Base-by-base conservation (phyloP, 306 rosid species). In the Astragalus glycyphyllos region DNA sequence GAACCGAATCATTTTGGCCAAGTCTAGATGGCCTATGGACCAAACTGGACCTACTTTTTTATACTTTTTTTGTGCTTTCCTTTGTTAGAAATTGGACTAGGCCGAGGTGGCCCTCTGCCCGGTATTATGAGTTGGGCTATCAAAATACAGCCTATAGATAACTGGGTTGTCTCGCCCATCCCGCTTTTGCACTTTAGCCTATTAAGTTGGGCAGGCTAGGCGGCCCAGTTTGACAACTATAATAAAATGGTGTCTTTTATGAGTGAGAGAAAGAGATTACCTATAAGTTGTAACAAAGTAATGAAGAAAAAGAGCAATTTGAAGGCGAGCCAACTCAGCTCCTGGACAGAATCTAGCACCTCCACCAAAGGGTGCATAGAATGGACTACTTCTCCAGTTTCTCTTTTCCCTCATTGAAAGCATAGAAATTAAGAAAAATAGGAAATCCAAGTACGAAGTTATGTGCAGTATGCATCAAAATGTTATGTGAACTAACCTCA, bases 341-440 rank as follows among this genome's bases (percentile, higher is more conserved):
- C 98, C 98, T 0, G 98, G 97, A 81, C 98, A 93, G 66, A 93
- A 88, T 71, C 98, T 86, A 40, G 87, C 91, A 35, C 98, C 98
- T 84, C 97, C 96, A 61, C 98, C 98, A 61, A 93, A 93, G 35
- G 98, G 98, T 45, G 94, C 83, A 78, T 74, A 90, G 72, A 76
- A 84, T 60, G 90, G 87, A 84, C 97, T 84, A 50, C 64, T 93
- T 82, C 96, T 86, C 94, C 94, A 93, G 69, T 88, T 93, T 79
- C 90, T 88, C 81, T 83, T 90, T 80, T 83, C 92, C 92, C 90
- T 73, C 77, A 65, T 57, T 51, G 5, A 37, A 26, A 69, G 0
- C 8, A 41, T 56, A 65, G 11, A 0, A 53, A 8, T 58, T 47
- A 55, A 32, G 29, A 50, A 32, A 6, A 5, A 8, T 23, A 0